These are phyloP conservation scores for Eremothecium coryli DNA, from an alignment of 1,139 yeast species.

Conservation along the genomic window DNA sequence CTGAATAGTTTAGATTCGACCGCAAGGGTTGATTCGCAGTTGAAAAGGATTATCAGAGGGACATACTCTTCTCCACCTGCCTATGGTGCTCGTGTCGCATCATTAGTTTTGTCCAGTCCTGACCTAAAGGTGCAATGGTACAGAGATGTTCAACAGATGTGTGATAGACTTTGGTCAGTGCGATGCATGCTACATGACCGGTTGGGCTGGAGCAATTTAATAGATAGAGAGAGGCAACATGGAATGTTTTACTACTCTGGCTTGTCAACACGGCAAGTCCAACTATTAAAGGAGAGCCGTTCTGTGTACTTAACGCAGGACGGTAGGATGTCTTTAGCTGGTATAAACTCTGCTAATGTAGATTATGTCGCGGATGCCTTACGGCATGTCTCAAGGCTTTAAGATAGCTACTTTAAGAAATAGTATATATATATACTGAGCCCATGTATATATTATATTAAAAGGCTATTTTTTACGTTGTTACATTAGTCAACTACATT, in stretches of 20 bases:
- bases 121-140: conserved; percentile 66
- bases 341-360: conserved; percentile 71
- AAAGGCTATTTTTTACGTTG: neutral
- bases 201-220: conserved; percentile 78
- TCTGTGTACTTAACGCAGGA: conserved; percentile 79
- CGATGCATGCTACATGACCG: conserved; percentile 45
- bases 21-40: conserved; percentile 58
- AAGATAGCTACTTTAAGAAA: neutral
- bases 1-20: conserved; percentile 7
- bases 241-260: conserved; percentile 98
- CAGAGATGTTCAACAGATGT: conserved; percentile 65
- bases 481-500: neutral
- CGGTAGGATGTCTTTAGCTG: conserved; percentile 90
- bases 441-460: neutral
- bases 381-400: conserved; percentile 8
- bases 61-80: conserved; percentile 91
- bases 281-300: conserved; percentile 56
- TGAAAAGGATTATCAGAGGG: conserved; percentile 66
- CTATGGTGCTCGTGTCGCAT: conserved; percentile 85
- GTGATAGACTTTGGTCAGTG: conserved; percentile 66
- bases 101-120: conserved; percentile 56
- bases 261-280: conserved; percentile 58
- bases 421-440: neutral
- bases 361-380: conserved; percentile 39
- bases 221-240: conserved; percentile 51